These are phyloP conservation scores for Pyricularia pennisetigena DNA, from an alignment of 2,329 filamentous ascomycete species.

Conservation along the genomic window DNA sequence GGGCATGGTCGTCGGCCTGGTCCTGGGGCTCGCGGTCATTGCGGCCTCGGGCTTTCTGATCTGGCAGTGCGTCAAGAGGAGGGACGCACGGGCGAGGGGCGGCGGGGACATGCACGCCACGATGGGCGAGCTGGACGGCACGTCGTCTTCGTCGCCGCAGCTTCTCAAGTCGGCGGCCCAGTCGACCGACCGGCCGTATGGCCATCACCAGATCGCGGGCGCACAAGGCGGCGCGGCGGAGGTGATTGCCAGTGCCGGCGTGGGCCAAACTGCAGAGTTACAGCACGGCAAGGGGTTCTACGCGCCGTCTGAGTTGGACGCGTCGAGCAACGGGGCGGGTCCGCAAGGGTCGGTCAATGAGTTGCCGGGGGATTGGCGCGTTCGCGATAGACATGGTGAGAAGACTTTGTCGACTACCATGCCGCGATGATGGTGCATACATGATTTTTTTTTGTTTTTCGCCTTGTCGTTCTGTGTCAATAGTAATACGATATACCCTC, in stretches of 20 bases:
- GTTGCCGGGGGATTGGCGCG: background rate
- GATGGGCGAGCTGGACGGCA: background rate
- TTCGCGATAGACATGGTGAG: background rate
- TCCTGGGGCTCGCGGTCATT: conserved; percentile 4
- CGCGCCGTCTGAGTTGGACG: background rate
- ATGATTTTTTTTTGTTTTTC: too few species aligned
- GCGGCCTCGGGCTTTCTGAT: conserved; percentile 4
- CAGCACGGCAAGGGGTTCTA: background rate
- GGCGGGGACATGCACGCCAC: background rate
- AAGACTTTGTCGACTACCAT: background rate
- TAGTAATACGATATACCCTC: background rate
- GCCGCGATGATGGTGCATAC: background rate
- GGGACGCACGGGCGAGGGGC: background rate
- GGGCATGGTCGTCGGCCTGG: background rate
- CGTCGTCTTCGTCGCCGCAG: background rate
- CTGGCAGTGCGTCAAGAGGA: conserved; percentile 6
- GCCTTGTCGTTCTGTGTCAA: background rate
- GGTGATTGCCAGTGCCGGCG: background rate
- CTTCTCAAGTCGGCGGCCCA: background rate
- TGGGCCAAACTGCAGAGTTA: background rate
- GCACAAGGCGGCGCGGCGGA: background rate
- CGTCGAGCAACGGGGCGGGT: background rate
- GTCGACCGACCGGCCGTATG: background rate
- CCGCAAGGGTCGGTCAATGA: background rate
- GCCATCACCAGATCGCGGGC: background rate